Evolutionary conservation across 768 basidiomycete genomes (phyloP), one percentile per base, ranked within the genome.

Genomic region (Tulasnella sp.): DNA sequence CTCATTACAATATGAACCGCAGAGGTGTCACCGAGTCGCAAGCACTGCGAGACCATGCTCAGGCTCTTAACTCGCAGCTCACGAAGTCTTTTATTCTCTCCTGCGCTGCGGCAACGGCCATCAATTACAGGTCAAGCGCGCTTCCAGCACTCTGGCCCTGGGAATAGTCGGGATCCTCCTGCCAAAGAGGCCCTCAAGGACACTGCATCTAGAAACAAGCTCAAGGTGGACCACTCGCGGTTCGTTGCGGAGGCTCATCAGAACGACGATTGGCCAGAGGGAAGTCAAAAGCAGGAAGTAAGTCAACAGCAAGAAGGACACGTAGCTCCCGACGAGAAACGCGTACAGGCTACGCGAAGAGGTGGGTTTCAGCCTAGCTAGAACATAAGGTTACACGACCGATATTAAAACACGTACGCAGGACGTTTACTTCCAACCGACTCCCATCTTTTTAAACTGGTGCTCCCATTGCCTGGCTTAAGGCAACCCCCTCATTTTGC

Each of bases 381-480:
- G 3, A 44, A 24, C 64, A 74, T 37, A 4, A 14, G 1, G 20
- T 20, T 31, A 75, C 5, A 37, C 20, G 11, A 37, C 34, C 24
- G 75, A 78, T 14, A 40, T 79, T 11, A 12, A 58, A 64, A 41
- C 46, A 40, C 34, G 12, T n/a, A n/a, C 48, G 24, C 81, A 90
- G 92, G 92, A 31, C 92, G 91, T 85, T 86, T 93, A 2, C 87
- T 89, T 0, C 90, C 91, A 2, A 93, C 92, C 1, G 88, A 89
- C 0, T 91, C 91, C 0, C 92, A 92, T 83, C 85, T 93, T 24
- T 91, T 93, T 88, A 92, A 92, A 84, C 86, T 92, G 11, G 89
- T 92, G 44, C 84, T 93, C 0, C 91, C 92, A 12, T 0, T 86
- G 88, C 81, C 88, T 83, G 28, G 82, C 81, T 84, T 69, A 81